Base-by-base conservation (phyloP, 768 basidiomycete species). In the Harrya chromipes region DNA sequence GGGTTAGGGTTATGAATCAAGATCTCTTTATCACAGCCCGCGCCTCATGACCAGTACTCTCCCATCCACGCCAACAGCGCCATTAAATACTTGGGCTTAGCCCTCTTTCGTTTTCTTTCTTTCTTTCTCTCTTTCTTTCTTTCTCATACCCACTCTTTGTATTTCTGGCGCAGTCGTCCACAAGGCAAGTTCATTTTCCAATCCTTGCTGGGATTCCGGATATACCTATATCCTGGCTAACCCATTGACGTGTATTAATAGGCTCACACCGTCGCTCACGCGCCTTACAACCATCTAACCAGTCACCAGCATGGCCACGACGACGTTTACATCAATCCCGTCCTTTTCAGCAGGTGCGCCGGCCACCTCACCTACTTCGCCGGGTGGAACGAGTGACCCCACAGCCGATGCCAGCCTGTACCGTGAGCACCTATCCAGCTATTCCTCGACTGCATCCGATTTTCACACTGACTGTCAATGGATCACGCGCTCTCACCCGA, bases 361-460 rank as follows among this genome's bases (percentile, higher is more conserved):
- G 1, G 16, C 33, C 14, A 31, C 24, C 4, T 36, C 60, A 3
- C 7, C 55, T 12, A 33, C 36, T 20, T 13, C 49, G 6, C 29
- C 36, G 10, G 21, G 21, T 9, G 26, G 14, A 3, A 6, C 47
- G 3, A 21, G n/a, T 12, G 41, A 27, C n/a, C 26, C 57, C 6
- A 43, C 59, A 2, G 34, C 47, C 6, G 62, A 65, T 39, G 67
- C 67, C 4, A 55, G 58, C 17, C 26, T 67, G 45, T 67, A 67
- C 43, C 43, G 65, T 67, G 54, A 69, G 65, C 52, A 40, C 21
- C 40, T 20, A n/a, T 29, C 6, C 4, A 27, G 20, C 26, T 41
- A 20, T 24, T 38, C 8, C 34, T 50, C n/a, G 8, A n/a, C 35
- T 37, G 10, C 27, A 24, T 7, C 37, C 39, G 21, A 34, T 47